phyloP scores from a whole-genome alignment of 352 stramenopile genomes.

The Globisporangium orthogonon region DNA sequence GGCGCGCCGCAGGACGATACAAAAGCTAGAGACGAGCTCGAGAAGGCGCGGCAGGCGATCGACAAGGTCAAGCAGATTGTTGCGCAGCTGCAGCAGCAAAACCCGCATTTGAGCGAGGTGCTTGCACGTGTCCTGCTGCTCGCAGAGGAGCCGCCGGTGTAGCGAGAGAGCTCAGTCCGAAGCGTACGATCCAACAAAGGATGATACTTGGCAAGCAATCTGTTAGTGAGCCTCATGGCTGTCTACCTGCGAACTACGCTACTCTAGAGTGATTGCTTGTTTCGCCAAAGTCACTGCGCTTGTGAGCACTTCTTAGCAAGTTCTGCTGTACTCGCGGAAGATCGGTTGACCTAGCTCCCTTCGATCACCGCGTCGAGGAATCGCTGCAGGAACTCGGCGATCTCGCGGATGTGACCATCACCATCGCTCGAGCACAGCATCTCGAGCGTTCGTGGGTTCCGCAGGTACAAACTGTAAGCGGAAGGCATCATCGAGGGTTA shows the following conservation, averaged over 20 bases:
- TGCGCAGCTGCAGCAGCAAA: slow-evolving; percentile 45
- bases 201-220: no score
- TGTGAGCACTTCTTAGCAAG: no score
- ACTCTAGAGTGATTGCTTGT: no score
- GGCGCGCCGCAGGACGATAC: slow-evolving; percentile 31
- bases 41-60: slow-evolving; percentile 37
- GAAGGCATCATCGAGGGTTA: not conserved
- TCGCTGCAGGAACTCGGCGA: slow-evolving; percentile 18
- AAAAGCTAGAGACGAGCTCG: slow-evolving; percentile 45
- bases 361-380: slow-evolving; percentile 29
- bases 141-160: slow-evolving; percentile 50
- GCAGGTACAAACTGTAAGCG: slow-evolving; percentile 42
- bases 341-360: not conserved
- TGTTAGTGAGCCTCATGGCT: no score
- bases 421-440: slow-evolving; percentile 13
- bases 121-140: slow-evolving; percentile 76
- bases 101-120: slow-evolving; percentile 79
- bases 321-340: not conserved
- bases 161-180: not conserved
- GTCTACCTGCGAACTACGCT: not conserved
- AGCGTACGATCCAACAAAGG: no score
- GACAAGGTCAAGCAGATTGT: slow-evolving; percentile 62
- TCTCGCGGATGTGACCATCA: slow-evolving; percentile 24
- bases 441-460: slow-evolving; percentile 20
- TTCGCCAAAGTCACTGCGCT: no score